Percentiles rank a stretch among this genome's conserved stretches.
Conservation (phyloP, 306 rosid genomes). For the Hippophae tibetana region DNA sequence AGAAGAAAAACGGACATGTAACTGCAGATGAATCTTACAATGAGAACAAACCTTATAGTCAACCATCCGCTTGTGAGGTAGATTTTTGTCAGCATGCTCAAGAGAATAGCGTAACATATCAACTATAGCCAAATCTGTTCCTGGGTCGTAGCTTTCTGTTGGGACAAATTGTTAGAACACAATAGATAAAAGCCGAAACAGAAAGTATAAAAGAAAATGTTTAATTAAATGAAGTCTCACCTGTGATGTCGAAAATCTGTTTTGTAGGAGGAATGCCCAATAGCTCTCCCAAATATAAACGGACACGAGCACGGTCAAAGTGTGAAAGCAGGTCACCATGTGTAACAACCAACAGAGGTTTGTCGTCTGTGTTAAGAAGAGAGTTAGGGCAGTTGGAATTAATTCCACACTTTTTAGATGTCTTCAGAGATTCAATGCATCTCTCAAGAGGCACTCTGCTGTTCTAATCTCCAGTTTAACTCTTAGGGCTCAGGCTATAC, state of each 20-base stretch:
- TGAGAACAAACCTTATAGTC: slow-evolving; percentile 36
- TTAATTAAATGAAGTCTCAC: slow-evolving; percentile 24
- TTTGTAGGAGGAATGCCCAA: slow-evolving; percentile 62
- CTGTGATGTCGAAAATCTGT: slow-evolving; percentile 89
- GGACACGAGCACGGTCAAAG: slow-evolving; percentile 50
- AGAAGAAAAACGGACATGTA: background rate
- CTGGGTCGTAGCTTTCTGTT: slow-evolving; percentile 50
- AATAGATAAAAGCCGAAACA: background rate
- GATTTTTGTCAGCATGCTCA: slow-evolving; percentile 73
- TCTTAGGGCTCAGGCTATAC: background rate
- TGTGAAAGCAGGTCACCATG: slow-evolving; percentile 84
- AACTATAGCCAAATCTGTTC: slow-evolving; percentile 38
- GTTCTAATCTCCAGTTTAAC: no score
- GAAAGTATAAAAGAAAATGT: slow-evolving; percentile 1
- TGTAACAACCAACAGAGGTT: slow-evolving; percentile 64
- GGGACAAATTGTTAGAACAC: slow-evolving; percentile 4
- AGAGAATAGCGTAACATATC: slow-evolving; percentile 61
- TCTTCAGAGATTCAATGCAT: background rate
- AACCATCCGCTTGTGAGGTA: slow-evolving; percentile 28
- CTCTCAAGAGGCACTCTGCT: background rate
- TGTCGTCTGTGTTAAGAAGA: slow-evolving; percentile 49
- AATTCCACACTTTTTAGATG: background rate
- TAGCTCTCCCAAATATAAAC: slow-evolving; percentile 50
- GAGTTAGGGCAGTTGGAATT: slow-evolving; percentile 10
- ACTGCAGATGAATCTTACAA: slow-evolving; percentile 1